A percentile compares a stretch with the other conserved stretches of the same genome.
Conservation (phyloP, 306 rosid species). For the Trifolium repens region DNA sequence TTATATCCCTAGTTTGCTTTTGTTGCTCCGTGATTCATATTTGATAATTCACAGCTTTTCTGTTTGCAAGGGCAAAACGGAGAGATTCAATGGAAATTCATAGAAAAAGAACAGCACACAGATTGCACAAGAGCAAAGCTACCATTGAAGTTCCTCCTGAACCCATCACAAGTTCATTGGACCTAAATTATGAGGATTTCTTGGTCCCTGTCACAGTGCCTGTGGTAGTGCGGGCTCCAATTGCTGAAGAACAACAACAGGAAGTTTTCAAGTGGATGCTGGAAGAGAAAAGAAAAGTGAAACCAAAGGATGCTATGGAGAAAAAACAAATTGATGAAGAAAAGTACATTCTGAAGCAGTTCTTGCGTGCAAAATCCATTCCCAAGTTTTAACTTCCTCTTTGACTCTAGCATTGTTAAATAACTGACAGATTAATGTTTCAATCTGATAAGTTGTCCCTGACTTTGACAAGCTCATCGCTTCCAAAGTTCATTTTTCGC, state of each 20-base stretch:
- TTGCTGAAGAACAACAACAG: slow-evolving; percentile 62
- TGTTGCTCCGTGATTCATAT: slow-evolving; percentile 35
- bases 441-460: slow-evolving; percentile 21
- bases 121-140: slow-evolving; percentile 46
- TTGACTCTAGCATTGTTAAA: slow-evolving; percentile 13
- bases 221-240: slow-evolving; percentile 39
- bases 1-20: background rate
- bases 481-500: slow-evolving; percentile 36
- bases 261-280: slow-evolving; percentile 63
- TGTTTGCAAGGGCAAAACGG: slow-evolving; percentile 62
- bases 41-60: slow-evolving; percentile 62
- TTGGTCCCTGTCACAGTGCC: slow-evolving; percentile 45
- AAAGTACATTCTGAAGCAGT: slow-evolving; percentile 59
- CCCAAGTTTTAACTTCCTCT: slow-evolving; percentile 54
- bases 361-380: slow-evolving; percentile 51
- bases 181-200: slow-evolving; percentile 48
- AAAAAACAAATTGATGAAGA: slow-evolving; percentile 64
- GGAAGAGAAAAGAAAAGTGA: slow-evolving; percentile 65
- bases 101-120: slow-evolving; percentile 44
- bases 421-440: slow-evolving; percentile 38
- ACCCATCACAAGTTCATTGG: slow-evolving; percentile 39
- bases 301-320: slow-evolving; percentile 57
- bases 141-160: slow-evolving; percentile 51
- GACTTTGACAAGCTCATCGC: slow-evolving; percentile 29
- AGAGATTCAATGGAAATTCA: slow-evolving; percentile 48